These are phyloP conservation scores for Epichloe aotearoae DNA, from an alignment of 2,329 filamentous ascomycete species.

Conservation along the genomic window DNA sequence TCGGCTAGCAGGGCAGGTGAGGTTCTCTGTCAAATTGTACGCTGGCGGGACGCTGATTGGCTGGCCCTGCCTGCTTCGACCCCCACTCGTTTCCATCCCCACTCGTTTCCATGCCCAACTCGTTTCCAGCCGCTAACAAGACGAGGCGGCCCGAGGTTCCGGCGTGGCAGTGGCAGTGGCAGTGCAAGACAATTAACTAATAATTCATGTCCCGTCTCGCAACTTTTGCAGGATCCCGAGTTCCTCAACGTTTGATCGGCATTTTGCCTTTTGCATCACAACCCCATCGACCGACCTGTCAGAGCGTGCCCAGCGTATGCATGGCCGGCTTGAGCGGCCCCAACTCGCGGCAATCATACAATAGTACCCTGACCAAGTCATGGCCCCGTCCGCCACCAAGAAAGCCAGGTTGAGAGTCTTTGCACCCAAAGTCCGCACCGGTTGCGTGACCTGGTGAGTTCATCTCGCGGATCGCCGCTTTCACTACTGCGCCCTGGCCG, in stretches of 20 bases:
- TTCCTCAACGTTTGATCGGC: not conserved
- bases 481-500: not conserved
- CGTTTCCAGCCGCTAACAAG: not conserved
- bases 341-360: not conserved
- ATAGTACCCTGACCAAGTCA: not conserved
- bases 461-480: not conserved
- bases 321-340: not conserved
- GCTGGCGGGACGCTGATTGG: not conserved
- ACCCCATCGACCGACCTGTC: not conserved
- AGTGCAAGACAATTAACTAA: not conserved
- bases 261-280: not conserved
- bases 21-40: not conserved
- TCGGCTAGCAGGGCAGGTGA: not conserved
- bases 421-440: slow-evolving; percentile 3
- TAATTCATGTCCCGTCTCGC: not conserved
- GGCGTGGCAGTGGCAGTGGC: not conserved
- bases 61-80: not conserved
- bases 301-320: not conserved
- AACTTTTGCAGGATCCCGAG: not conserved
- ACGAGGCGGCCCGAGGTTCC: not conserved
- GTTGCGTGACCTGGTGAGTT: slow-evolving; percentile 3
- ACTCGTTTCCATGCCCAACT: too few species aligned
- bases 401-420: slow-evolving; percentile 1
- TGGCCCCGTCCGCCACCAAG: slow-evolving; percentile 1
- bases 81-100: not conserved